Percentiles rank a stretch among this genome's conserved stretches.
These are phyloP conservation scores for Primulina tabacum DNA, from an alignment of 257 asterid genomes.

Conservation along the genomic window DNA sequence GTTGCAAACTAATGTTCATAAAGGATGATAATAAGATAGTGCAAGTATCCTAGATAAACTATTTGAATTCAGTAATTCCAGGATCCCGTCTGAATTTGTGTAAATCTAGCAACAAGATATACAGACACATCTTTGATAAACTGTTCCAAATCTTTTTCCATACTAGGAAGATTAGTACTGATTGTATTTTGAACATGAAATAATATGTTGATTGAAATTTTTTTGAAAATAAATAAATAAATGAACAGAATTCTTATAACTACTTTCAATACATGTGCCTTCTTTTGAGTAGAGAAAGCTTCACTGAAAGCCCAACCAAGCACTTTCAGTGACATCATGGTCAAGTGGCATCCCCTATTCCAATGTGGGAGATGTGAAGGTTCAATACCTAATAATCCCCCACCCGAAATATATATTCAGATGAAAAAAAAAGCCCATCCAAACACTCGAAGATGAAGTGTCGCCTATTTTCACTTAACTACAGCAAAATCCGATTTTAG, in stretches of 20 bases:
- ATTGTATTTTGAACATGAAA: neutral
- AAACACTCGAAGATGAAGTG: too few relatives aligned
- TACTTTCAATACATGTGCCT: neutral
- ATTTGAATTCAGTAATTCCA: neutral
- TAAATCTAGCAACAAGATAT: neutral
- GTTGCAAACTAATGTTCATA: constrained; percentile 11
- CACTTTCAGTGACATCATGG: neutral
- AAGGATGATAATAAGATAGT: neutral
- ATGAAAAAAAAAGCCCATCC: neutral
- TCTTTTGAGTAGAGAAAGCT: neutral
- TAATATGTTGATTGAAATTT: neutral
- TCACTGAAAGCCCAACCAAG: neutral
- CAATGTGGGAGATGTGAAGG: neutral
- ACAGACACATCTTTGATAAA: neutral
- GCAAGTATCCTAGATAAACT: neutral
- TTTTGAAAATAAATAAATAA: too few relatives aligned
- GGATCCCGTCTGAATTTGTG: neutral
- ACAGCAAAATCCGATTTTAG: too few relatives aligned
- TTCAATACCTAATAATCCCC: neutral
- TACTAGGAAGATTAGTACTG: neutral
- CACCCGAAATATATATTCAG: neutral
- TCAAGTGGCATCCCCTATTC: neutral
- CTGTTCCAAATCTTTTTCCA: neutral
- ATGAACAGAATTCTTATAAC: neutral
- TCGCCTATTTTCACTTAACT: too few relatives aligned